Evolutionary conservation across 1,139 yeast species (phyloP).

Genomic region (Candida pseudocylindracea): DNA sequence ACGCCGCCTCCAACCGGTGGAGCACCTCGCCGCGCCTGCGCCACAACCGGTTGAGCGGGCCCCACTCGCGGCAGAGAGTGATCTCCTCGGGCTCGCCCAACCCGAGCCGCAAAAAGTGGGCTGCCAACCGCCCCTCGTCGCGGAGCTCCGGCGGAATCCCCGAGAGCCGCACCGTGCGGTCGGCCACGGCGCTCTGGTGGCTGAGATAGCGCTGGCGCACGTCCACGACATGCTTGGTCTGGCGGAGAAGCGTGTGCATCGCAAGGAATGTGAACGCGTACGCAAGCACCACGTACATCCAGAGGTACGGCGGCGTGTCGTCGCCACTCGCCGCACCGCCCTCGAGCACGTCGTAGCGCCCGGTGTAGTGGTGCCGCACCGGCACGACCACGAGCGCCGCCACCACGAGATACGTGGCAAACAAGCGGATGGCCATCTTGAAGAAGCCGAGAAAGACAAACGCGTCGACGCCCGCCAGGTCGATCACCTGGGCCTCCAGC

Average conservation of each 20-base stretch:
- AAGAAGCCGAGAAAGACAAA: constrained; percentile 21
- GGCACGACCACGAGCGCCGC: constrained; percentile 57
- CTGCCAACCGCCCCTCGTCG: constrained; percentile 40
- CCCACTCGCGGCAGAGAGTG: constrained; percentile 76
- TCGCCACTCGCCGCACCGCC: constrained; percentile 1
- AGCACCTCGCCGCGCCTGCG: constrained; percentile 31
- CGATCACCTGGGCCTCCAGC: constrained; percentile 44
- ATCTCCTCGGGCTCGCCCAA: constrained; percentile 64
- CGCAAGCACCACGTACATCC: constrained; percentile 20
- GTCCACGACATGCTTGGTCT: constrained; percentile 47
- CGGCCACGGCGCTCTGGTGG: constrained; percentile 75
- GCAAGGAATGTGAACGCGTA: constrained; percentile 17
- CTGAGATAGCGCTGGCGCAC: constrained; percentile 75
- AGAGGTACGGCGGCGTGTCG: constrained; percentile 8
- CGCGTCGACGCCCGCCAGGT: constrained; percentile 20
- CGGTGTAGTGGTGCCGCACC: constrained; percentile 46
- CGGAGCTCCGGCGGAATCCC: constrained; percentile 81
- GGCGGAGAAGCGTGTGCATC: constrained; percentile 19
- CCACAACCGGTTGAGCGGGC: constrained; percentile 39
- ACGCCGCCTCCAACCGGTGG: constrained; percentile 38
- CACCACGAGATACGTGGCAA: constrained; percentile 32
- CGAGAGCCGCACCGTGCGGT: constrained; percentile 69
- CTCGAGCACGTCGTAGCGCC: constrained; percentile 1
- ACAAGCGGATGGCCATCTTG: constrained; percentile 35
- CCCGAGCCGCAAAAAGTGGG: constrained; percentile 54